Base-by-base conservation (phyloP, 352 stramenopile genomes). In the Sclerospora graminicola region DNA sequence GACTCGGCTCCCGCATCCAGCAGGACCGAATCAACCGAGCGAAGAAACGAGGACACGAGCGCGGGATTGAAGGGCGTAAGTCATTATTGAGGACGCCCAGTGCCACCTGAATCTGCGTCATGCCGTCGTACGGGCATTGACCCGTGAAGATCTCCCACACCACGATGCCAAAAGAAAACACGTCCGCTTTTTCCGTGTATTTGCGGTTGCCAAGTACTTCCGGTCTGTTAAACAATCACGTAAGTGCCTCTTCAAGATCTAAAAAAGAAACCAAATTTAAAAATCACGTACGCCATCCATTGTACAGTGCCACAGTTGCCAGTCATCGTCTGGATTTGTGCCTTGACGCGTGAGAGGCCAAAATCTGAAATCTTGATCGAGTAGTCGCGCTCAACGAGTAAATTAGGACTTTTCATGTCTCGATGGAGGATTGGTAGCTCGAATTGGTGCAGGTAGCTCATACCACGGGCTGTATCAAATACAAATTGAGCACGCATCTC, bases 111-210 rank as follows among this genome's bases (percentile, higher is more conserved):
- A 96, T 93, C 49, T 91, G 84, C 21, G 76, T 81, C 82, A 95
- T 91, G 33, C 79, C 82, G 34, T 93, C 80, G 50, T 95, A 95
- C 23, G 89, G 89, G 41, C 88, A 93, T 26, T 67, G 60, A n/a
- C 79, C 65, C 21, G 84, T 87, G 57, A 93, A 94, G 36, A 96
- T 94, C 51, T 97, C 87, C 88, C 88, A 97, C 42, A 97, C 68
- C 16, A 97, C 90, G 32, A 97, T 95, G 27, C 70, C 87, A 54
- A 96, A 95, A 32, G 82, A 95, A 50, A 91, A 97, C 37, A 97
- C 87, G 49, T 97, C 86, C 2, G 85, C 86, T 51, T 96, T 96
- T 50, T 96, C 87, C 14, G 85, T 95, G 69, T 96, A 96, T 51
- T 91, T 89, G 43, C 84, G 65, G 49, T 87, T 93, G 39, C 85